Evolutionary conservation across 2,329 filamentous ascomycete species (phyloP), one percentile per base, ranked within the genome.

Genomic region (Aureobasidium uvarum): DNA sequence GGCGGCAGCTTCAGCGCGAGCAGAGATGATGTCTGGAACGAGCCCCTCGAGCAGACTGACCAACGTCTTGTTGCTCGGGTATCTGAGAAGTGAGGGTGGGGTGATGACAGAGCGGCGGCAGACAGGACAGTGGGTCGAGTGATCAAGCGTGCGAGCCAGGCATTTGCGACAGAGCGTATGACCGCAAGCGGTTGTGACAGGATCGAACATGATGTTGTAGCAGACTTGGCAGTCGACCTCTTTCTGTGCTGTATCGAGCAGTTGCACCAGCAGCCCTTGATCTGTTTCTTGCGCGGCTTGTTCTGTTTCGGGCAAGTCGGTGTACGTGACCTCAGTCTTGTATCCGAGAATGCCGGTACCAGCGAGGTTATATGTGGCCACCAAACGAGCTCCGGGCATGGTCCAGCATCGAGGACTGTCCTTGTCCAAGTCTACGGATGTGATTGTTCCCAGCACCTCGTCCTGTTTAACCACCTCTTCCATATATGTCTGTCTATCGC

Each of bases 201-300:
- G 92, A 67, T 96, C 90, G 67, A 92, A 80, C 74, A 94, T 89
- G 25, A 96, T 77, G 46, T 87, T 85, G 75, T 94, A 96, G 77
- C 93, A 96, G 66, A 96, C 87, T 71, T 95, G 91, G 70, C 93
- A 97, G 72, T 96, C 92, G 72, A 96, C 80, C 73, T 96, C 92
- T 18, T 81, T 80, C 67, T 87, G 85, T 3, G 86, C 81, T 1
- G 81, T 79, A 31, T 89, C 84, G 70, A 86, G 86, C 16, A 95
- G 73, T 39, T 80, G 81, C 31, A 82, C 77, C 33, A 92, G 76
- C 10, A 88, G 72, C 10, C 72, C 75, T 5, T 72, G 69, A 67
- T 89, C 86, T 23, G 83, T 67, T 33, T 73, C 66, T 43, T 76
- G 71, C 59, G 77, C 74, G 7, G 31, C n/a, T 10, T 58, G 39